Percentiles rank a stretch among this genome's conserved stretches.
Conservation (phyloP, 2,329 filamentous ascomycete species). For the Paraphoma chrysanthemicola region DNA sequence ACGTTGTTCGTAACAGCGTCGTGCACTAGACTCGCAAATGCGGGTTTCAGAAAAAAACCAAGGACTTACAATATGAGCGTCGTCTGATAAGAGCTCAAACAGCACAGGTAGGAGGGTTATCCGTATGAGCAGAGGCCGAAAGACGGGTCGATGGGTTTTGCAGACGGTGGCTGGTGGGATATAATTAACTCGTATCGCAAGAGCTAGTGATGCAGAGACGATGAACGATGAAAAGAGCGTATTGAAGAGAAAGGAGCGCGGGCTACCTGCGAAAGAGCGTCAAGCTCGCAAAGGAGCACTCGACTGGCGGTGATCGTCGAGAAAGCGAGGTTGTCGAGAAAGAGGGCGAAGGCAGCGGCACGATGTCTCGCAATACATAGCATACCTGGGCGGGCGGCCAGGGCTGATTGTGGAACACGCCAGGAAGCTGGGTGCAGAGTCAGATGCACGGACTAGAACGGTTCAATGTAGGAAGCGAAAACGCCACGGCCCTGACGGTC, state of each 20-base stretch:
- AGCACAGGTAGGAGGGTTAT: constrained; percentile 26
- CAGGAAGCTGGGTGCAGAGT: constrained; percentile 19
- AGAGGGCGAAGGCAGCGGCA: constrained; percentile 23
- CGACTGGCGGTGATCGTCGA: constrained; percentile 21
- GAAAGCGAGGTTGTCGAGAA: constrained; percentile 21
- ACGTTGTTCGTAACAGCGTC: constrained; percentile 42
- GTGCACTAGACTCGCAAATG: constrained; percentile 34
- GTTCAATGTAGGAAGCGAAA: constrained; percentile 29
- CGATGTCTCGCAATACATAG: constrained; percentile 29
- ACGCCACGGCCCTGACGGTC: constrained; percentile 29
- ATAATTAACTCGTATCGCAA: constrained; percentile 9
- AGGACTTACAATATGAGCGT: constrained; percentile 55
- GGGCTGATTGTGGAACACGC: constrained; percentile 33
- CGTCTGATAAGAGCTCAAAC: constrained; percentile 29
- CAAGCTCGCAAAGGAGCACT: constrained; percentile 32
- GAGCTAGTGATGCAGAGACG: constrained; percentile 20
- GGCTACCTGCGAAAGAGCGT: constrained; percentile 30
- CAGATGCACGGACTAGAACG: constrained; percentile 28
- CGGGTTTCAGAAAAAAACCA: constrained; percentile 42
- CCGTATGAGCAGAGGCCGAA: constrained; percentile 4
- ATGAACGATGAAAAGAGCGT: constrained; percentile 24
- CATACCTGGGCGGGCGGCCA: constrained; percentile 30
- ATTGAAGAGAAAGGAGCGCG: constrained; percentile 17
- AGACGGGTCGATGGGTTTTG: background rate
- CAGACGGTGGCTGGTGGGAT: constrained; percentile 5